These are phyloP conservation scores for Trichoderma afroharzianum DNA, from an alignment of 2,329 filamentous ascomycete species.

Conservation along the genomic window DNA sequence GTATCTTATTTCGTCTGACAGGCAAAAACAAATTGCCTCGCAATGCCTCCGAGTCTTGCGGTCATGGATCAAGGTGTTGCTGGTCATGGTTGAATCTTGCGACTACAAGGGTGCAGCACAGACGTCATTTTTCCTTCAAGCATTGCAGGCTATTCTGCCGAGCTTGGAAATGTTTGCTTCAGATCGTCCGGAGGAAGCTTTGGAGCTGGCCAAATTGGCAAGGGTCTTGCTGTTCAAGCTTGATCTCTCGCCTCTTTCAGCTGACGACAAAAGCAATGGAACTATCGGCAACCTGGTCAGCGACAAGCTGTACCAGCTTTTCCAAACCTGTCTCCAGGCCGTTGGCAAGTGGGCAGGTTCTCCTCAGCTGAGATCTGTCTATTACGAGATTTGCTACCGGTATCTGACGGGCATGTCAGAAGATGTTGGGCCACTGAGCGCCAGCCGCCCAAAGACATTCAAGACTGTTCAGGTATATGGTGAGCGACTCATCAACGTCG, in stretches of 20 bases:
- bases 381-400: slow-evolving; percentile 88
- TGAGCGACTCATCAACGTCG: slow-evolving; percentile 74
- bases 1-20: slow-evolving; percentile 62
- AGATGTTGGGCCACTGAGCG: slow-evolving; percentile 42
- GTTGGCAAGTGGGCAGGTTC: slow-evolving; percentile 70
- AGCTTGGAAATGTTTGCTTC: slow-evolving; percentile 76
- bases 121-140: slow-evolving; percentile 77
- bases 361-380: slow-evolving; percentile 71
- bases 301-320: slow-evolving; percentile 87
- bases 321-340: slow-evolving; percentile 79
- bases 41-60: slow-evolving; percentile 66
- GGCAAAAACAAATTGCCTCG: slow-evolving; percentile 53
- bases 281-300: slow-evolving; percentile 69
- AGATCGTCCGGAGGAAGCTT: slow-evolving; percentile 64
- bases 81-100: slow-evolving; percentile 78
- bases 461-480: slow-evolving; percentile 68
- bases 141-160: slow-evolving; percentile 81
- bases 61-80: slow-evolving; percentile 80
- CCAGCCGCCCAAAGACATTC: slow-evolving; percentile 59
- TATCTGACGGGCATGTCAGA: slow-evolving; percentile 71
- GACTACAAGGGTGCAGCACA: slow-evolving; percentile 71
- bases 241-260: slow-evolving; percentile 48
- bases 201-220: slow-evolving; percentile 74
- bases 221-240: slow-evolving; percentile 69
- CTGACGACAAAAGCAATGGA: slow-evolving; percentile 41